phyloP scores from a whole-genome alignment of 2,329 filamentous ascomycete species.

The Talaromyces sp. region DNA sequence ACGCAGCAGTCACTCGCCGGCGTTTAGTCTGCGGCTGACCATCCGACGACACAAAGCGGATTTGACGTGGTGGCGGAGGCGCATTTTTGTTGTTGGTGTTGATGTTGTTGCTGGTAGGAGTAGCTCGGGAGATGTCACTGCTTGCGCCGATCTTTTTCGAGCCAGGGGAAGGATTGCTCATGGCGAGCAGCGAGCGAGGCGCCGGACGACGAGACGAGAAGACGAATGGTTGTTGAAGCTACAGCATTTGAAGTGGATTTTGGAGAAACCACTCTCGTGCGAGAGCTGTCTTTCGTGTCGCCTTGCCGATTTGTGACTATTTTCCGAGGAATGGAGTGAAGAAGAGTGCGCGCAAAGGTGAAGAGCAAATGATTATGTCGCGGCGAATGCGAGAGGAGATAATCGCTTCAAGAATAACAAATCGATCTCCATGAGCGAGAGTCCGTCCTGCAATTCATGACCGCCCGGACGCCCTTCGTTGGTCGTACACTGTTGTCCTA shows the following conservation, averaged over 20 bases:
- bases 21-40: slow-evolving; percentile 77
- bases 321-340: neutral
- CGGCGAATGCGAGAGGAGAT: slow-evolving; percentile 1
- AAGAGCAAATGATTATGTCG: neutral
- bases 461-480: neutral
- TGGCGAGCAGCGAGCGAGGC: slow-evolving; percentile 36
- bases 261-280: neutral
- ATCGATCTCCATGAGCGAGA: slow-evolving; percentile 12
- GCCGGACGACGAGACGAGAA: neutral
- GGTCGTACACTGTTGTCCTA: neutral
- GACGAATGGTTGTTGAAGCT: neutral
- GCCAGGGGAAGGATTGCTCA: slow-evolving; percentile 41
- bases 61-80: slow-evolving; percentile 44
- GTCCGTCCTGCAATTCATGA: slow-evolving; percentile 10
- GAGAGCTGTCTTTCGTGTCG: neutral
- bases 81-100: slow-evolving; percentile 20
- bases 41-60: slow-evolving; percentile 79
- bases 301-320: neutral
- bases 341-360: neutral
- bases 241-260: slow-evolving; percentile 5
- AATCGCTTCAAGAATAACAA: slow-evolving; percentile 12
- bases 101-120: neutral
- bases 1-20: slow-evolving; percentile 76
- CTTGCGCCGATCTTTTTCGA: slow-evolving; percentile 34
- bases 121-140: slow-evolving; percentile 21